Evolutionary conservation across 345 rosid genomes (phyloP).

Genomic region (Eucalyptus coolabah): DNA sequence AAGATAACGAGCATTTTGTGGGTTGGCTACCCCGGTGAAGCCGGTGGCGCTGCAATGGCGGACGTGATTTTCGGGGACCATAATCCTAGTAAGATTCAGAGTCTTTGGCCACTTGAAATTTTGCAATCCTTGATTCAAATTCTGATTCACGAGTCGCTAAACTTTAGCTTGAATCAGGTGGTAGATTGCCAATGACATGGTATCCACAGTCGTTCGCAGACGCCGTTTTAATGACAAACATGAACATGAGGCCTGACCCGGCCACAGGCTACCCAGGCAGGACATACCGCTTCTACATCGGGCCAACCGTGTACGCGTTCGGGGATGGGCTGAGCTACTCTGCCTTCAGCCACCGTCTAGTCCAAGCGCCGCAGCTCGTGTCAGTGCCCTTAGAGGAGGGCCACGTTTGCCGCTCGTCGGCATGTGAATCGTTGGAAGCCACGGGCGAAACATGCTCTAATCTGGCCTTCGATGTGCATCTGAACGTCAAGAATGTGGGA

Average conservation of each 20-base stretch:
- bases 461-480: constrained; percentile 29
- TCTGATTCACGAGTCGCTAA: background rate
- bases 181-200: constrained; percentile 96
- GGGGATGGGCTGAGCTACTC: constrained; percentile 90
- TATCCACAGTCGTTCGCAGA: constrained; percentile 70
- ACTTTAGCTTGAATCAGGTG: constrained; percentile 25
- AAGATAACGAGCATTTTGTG: constrained; percentile 73
- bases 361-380: constrained; percentile 45
- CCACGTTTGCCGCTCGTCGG: constrained; percentile 44
- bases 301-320: constrained; percentile 69
- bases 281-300: constrained; percentile 80
- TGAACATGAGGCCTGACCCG: constrained; percentile 89
- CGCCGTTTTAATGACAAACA: constrained; percentile 79
- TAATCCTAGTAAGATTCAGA: constrained; percentile 59
- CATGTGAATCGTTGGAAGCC: constrained; percentile 50
- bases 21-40: constrained; percentile 95
- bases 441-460: constrained; percentile 25
- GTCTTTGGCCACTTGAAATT: background rate
- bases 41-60: constrained; percentile 90
- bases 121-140: background rate
- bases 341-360: constrained; percentile 19
- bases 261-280: constrained; percentile 80
- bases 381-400: constrained; percentile 25
- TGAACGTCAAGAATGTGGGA: constrained; percentile 45
- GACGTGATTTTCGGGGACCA: constrained; percentile 65